These are phyloP conservation scores for Solanum chiquidenum DNA, from an alignment of 257 asterid genomes.

Conservation along the genomic window DNA sequence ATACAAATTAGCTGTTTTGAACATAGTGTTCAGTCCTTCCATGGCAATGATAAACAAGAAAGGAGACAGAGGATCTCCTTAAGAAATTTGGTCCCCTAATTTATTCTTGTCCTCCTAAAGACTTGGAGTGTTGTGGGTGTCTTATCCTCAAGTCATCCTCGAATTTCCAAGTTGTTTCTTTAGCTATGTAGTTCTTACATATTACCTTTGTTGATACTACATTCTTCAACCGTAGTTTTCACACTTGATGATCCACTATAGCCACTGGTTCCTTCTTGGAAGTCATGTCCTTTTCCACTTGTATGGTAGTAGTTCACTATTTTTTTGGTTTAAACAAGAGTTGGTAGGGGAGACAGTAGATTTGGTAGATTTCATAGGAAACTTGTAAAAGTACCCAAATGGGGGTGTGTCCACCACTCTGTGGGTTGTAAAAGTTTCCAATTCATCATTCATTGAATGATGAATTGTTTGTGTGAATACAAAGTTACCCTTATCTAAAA, in stretches of 20 bases:
- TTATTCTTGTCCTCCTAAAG: neutral
- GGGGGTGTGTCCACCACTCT: neutral
- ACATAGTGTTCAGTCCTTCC: neutral
- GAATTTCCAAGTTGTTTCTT: neutral
- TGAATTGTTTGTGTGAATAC: neutral
- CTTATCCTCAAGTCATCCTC: neutral
- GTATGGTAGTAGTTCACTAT: neutral
- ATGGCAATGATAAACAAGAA: neutral
- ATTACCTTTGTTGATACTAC: neutral
- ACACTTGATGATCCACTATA: neutral
- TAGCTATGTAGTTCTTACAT: neutral
- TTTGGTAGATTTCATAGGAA: neutral
- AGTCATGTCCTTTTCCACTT: neutral
- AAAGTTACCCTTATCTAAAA: neutral
- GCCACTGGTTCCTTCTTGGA: neutral
- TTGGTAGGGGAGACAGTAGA: neutral
- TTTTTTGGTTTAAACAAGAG: neutral
- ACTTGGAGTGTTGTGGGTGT: neutral
- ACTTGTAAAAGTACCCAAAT: neutral
- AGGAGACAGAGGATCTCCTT: neutral
- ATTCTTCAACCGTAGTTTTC: neutral
- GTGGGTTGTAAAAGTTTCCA: neutral
- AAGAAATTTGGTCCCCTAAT: neutral
- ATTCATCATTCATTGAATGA: neutral
- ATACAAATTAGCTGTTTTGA: neutral